Percentiles rank a stretch among this genome's conserved stretches.
Conservation (phyloP, 2,329 filamentous ascomycete species). For the Ophiostoma sp. region DNA sequence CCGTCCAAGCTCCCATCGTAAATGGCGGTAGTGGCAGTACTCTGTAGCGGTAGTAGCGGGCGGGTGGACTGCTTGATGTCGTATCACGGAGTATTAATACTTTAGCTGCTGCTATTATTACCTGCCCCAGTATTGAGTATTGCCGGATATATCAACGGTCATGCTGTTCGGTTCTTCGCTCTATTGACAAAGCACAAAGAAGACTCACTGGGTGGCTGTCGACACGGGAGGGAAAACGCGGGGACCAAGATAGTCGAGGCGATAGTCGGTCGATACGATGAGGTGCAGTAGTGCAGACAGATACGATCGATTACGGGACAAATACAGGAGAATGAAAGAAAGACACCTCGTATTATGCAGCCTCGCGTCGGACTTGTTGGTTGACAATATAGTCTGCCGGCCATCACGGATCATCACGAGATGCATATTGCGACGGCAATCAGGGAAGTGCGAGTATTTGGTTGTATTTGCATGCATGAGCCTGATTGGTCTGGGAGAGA, state of each 20-base stretch:
- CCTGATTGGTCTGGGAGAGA: neutral
- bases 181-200: too few relatives aligned
- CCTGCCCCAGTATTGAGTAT: neutral
- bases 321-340: neutral
- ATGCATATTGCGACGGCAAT: neutral
- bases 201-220: too few relatives aligned
- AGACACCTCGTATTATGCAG: constrained; percentile 1
- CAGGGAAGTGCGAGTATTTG: neutral
- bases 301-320: neutral
- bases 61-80: neutral
- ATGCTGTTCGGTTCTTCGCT: too few relatives aligned
- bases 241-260: constrained; percentile 3
- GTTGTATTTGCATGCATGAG: neutral
- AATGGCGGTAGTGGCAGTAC: neutral
- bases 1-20: neutral
- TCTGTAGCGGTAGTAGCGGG: neutral
- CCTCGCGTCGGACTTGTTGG: neutral
- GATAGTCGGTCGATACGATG: neutral
- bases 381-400: neutral
- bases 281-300: neutral
- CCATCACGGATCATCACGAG: neutral
- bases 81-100: neutral
- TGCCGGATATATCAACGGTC: neutral
- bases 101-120: neutral
- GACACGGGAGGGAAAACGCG: neutral